phyloP scores from a whole-genome alignment of 306 rosid genomes.

The Fragaria ananassa region DNA sequence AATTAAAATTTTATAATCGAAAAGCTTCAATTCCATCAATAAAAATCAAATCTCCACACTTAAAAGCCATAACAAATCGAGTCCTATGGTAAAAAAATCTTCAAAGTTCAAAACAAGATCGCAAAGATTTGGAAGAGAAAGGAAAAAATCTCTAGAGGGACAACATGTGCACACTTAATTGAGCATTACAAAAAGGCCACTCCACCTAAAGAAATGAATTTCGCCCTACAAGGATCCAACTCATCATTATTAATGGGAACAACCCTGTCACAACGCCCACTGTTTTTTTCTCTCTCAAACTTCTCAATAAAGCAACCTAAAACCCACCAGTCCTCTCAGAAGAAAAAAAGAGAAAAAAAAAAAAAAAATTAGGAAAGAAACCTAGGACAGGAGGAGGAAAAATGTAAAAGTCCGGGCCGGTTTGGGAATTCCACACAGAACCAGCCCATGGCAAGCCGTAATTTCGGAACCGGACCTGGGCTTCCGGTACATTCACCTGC shows the following conservation, averaged over 20 bases:
- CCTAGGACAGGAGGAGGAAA: background rate
- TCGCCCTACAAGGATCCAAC: background rate
- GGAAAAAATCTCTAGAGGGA: background rate
- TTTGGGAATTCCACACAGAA: background rate
- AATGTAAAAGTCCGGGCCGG: slow-evolving; percentile 3
- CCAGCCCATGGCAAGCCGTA: slow-evolving; percentile 23
- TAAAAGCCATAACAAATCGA: background rate
- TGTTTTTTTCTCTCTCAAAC: background rate
- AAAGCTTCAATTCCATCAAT: background rate
- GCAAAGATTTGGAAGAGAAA: background rate
- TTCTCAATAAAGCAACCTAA: background rate
- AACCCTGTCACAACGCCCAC: background rate
- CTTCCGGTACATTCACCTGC: slow-evolving; percentile 36
- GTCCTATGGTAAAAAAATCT: background rate
- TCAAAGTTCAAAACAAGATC: background rate
- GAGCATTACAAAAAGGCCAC: background rate
- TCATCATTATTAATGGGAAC: background rate
- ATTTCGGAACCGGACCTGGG: slow-evolving; percentile 16
- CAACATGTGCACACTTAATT: background rate
- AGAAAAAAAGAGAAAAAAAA: background rate
- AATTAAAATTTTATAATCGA: background rate
- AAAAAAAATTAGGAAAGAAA: background rate
- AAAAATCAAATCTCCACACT: background rate
- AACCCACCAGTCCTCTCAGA: background rate
- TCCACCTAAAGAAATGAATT: background rate